Percentiles rank a stretch among this genome's conserved stretches.
Conservation (phyloP, 2,329 filamentous ascomycete genomes). For the Curvularia hawaiiensis region DNA sequence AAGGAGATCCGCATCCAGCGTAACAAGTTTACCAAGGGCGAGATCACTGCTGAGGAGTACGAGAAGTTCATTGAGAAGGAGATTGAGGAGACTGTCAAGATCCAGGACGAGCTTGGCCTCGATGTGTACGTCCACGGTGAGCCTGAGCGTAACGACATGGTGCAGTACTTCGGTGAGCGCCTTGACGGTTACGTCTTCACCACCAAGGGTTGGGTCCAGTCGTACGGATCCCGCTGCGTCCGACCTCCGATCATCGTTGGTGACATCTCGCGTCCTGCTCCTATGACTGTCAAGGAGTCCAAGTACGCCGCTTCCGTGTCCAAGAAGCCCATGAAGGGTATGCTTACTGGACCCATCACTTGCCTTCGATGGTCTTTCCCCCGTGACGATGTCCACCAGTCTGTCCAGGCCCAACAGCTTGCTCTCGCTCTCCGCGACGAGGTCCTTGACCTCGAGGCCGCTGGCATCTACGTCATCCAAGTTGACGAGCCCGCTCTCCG, state of each 20-base stretch:
- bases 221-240: slow-evolving; percentile 97
- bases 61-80: slow-evolving; percentile 99
- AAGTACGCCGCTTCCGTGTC: slow-evolving; percentile 97
- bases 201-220: slow-evolving; percentile 98
- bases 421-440: slow-evolving; percentile 98
- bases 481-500: slow-evolving; percentile 98
- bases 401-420: slow-evolving; percentile 97
- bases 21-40: slow-evolving; percentile 98
- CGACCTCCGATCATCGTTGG: slow-evolving; percentile 98
- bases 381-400: slow-evolving; percentile 99
- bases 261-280: slow-evolving; percentile 93
- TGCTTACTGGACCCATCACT: slow-evolving; percentile 98
- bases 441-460: slow-evolving; percentile 96
- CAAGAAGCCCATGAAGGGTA: slow-evolving; percentile 99
- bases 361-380: slow-evolving; percentile 99
- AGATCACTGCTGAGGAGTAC: slow-evolving; percentile 90
- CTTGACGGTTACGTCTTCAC: slow-evolving; percentile 98
- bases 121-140: slow-evolving; percentile 98
- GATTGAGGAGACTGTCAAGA: slow-evolving; percentile 91
- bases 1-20: slow-evolving; percentile 96
- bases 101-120: slow-evolving; percentile 97
- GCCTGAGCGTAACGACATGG: slow-evolving; percentile 99
- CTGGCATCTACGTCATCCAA: slow-evolving; percentile 97
- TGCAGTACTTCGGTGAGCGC: slow-evolving; percentile 99
- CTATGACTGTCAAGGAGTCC: slow-evolving; percentile 99